Conservation (phyloP, 805 yeast species). For the Candida loeiensis region DNA sequence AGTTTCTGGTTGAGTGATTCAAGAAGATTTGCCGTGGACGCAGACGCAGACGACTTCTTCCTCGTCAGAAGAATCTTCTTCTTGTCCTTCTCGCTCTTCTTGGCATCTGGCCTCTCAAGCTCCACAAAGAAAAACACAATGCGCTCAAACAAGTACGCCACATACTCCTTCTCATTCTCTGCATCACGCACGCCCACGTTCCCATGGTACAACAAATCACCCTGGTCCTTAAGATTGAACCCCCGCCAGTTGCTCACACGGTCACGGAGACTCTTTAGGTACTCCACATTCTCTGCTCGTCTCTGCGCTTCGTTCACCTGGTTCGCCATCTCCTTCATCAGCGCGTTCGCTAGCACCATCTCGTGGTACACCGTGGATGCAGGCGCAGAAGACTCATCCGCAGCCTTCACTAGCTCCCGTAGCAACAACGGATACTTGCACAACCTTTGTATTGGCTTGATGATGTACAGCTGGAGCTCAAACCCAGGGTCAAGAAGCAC, state of each 20-base stretch:
- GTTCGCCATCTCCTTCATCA: conserved; percentile 79
- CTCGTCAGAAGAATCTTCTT: conserved; percentile 43
- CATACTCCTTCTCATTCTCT: conserved; percentile 79
- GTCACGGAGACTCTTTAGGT: conserved; percentile 62
- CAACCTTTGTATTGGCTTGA: conserved; percentile 95
- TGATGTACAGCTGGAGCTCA: conserved; percentile 82
- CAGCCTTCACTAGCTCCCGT: conserved; percentile 65
- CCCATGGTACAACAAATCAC: conserved; percentile 77
- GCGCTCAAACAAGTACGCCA: conserved; percentile 80
- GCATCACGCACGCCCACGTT: conserved; percentile 64
- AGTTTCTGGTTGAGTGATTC: conserved; percentile 31
- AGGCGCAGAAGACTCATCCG: conserved; percentile 36
- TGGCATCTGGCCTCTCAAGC: conserved; percentile 16
- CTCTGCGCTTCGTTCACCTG: conserved; percentile 93
- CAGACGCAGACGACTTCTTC: conserved; percentile 44
- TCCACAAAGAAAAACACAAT: conserved; percentile 50
- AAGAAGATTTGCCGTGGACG: conserved; percentile 31
- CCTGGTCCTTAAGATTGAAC: conserved; percentile 71
- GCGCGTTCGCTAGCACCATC: conserved; percentile 62
- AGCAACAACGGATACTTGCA: conserved; percentile 89
- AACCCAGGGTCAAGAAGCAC: conserved; percentile 74
- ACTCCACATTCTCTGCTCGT: conserved; percentile 77
- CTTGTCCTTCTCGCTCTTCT: conserved; percentile 30
- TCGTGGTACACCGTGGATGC: conserved; percentile 51
- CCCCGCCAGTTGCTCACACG: conserved; percentile 93